Conservation (phyloP, 345 rosid genomes). For the Ceriops zippeliana region DNA sequence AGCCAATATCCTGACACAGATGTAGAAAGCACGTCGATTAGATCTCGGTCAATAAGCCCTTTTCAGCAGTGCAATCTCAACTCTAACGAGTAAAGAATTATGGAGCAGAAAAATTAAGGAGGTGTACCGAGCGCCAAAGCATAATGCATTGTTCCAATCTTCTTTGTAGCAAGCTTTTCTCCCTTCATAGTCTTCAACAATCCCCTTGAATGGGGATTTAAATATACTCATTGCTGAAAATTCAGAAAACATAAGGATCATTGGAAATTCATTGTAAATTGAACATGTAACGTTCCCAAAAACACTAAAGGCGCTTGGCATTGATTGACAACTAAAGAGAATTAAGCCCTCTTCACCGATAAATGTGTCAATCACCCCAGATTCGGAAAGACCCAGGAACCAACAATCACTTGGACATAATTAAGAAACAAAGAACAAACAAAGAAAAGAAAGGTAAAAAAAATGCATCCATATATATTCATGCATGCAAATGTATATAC, state of each 20-base stretch:
- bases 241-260: too few species aligned
- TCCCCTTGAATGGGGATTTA: slow-evolving; percentile 43
- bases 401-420: too few species aligned
- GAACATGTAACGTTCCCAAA: neutral
- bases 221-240: slow-evolving; percentile 40
- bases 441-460: too few species aligned
- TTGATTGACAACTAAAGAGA: too few species aligned
- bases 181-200: slow-evolving; percentile 46
- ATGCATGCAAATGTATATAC: too few species aligned
- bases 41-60: neutral
- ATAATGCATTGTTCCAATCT: slow-evolving; percentile 45
- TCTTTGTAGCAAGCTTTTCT: slow-evolving; percentile 57
- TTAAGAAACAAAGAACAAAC: too few species aligned
- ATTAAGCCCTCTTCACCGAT: too few species aligned
- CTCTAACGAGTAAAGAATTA: neutral
- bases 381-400: too few species aligned
- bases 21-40: neutral
- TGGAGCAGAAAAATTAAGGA: neutral
- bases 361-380: too few species aligned
- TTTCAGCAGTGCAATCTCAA: neutral
- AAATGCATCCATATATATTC: too few species aligned
- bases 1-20: slow-evolving; percentile 48
- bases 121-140: slow-evolving; percentile 46
- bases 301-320: too few species aligned
- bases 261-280: neutral